Evolutionary conservation across 1,284 basidiomycete species (phyloP), one percentile per base, ranked within the genome.

Genomic region (Entoloma clypeatum): DNA sequence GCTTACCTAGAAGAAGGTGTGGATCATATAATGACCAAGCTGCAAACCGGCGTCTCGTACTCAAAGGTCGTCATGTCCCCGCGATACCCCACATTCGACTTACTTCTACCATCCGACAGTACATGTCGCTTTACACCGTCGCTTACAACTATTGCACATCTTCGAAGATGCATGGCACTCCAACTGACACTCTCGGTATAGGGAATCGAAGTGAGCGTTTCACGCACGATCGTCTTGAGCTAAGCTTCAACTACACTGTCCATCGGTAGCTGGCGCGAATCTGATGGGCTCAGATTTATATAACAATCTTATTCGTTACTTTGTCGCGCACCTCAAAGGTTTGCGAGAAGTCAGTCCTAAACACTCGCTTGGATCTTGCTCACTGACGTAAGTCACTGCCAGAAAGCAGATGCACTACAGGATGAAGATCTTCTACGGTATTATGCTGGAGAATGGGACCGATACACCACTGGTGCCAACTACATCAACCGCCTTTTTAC

Each of bases 71-170:
- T 17, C 13, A 35, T 32, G 21, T 34, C 24, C 19, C 35, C 32
- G 29, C 14, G 31, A 7, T 31, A 16, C 16, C 11, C 4, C 13
- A 38, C 22, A 34, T 23, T 9, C 23, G n/a, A 24, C 27, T 36
- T 18, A 43, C 36, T 41, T 42, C 26, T 24, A 22, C 10, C 34
- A 24, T 25, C 11, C 5, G 14, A 42, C 30, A 67, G 71, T 95
- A 95, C 67, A 95, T 96, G 83, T 79, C 86, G 48, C 76, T 93
- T 42, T 95, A 94, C 65, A 92, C 88, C 33, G 86, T 91, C 38
- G 87, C 88, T 5, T 96, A 96, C 74, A 93, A 96, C 69, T 95
- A 93, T 61, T 95, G 92, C 61, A 94, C 90, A n/a, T 84, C 81
- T n/a, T 85, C 82, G 8, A 80, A 84, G 55, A 85, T 88, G 75